Percentiles rank a stretch among this genome's conserved stretches.
phyloP scores from a whole-genome alignment of 2,329 filamentous ascomycete species.

The Drechslerella dactyloides region DNA sequence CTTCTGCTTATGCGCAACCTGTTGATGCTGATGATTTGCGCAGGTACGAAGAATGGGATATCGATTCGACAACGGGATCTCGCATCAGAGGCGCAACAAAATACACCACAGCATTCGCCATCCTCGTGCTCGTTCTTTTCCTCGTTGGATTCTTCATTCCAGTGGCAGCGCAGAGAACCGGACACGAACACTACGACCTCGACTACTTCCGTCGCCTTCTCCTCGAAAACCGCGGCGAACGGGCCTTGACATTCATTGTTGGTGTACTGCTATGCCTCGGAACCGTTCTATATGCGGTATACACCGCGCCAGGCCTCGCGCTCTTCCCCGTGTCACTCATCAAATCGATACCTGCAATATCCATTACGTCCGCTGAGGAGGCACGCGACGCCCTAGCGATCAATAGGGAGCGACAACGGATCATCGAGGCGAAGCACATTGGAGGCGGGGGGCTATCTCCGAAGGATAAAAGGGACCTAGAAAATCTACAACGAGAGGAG shows the following conservation, averaged over 20 bases:
- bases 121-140: conserved; percentile 81
- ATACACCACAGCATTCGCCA: conserved; percentile 85
- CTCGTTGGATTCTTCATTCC: conserved; percentile 93
- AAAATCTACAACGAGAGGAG: conserved; percentile 85
- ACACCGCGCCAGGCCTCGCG: conserved; percentile 86
- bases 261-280: conserved; percentile 88
- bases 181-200: conserved; percentile 72
- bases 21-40: neutral
- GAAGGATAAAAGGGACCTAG: conserved; percentile 87
- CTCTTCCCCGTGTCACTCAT: conserved; percentile 88
- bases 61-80: conserved; percentile 72
- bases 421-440: conserved; percentile 83
- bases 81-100: conserved; percentile 84
- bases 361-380: conserved; percentile 77
- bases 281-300: conserved; percentile 82
- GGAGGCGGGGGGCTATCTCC: conserved; percentile 72
- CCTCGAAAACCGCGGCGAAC: conserved; percentile 85
- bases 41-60: conserved; percentile 83
- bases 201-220: conserved; percentile 90
- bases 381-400: conserved; percentile 67
- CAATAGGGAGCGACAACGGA: conserved; percentile 89
- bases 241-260: conserved; percentile 85
- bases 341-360: conserved; percentile 86
- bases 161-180: conserved; percentile 70
- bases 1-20: neutral